Evolutionary conservation across 2,329 filamentous ascomycete genomes (phyloP), one percentile per base, ranked within the genome.

Genomic region (Aspergillus ibericus): DNA sequence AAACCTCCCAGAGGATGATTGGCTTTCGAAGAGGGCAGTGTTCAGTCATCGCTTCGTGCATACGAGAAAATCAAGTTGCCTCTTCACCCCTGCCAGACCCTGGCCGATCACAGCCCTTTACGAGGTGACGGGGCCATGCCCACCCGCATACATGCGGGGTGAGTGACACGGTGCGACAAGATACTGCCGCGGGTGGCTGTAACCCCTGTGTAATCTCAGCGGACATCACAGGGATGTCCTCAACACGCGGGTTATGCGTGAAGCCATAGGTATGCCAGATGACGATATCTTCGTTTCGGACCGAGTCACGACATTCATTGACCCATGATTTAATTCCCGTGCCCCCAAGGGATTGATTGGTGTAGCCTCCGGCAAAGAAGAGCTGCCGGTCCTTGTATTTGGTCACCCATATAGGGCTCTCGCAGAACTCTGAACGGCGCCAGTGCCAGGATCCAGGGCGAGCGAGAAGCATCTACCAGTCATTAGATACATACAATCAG

Each of bases 391-490:
- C 82, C 12, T 72, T 68, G 63, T 84, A 82, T 1, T 75, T 74
- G 0, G 82, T 83, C 1, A 84, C 76, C 73, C 82, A 84, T 40
- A 84, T 69, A 5, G 82, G 78, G 62, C 82, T 80, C 25, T 78
- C 74, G 4, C 72, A 77, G 66, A 82, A 84, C 60, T 83, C 81
- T 8, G 81, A 81, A 12, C 82, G 76, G 58, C 75, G 77, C 53
- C 72, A 70, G 64, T 84, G 78, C 70, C 75, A 81, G 15, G 76
- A 79, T 1, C 75, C 68, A 3, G 78, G 69, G 59, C 83, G 77
- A 0, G 84, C 81, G 5, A 86, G 75, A 34, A 86, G 77, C 63
- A 82, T 79, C 66, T 86, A 18, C 22, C n/a, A n/a, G n/a, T n/a
- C n/a, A n/a, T n/a, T n/a, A n/a, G n/a, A n/a, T n/a, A n/a, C n/a